phyloP scores from a whole-genome alignment of 352 stramenopile species.

The Globisporangium okanoganense region DNA sequence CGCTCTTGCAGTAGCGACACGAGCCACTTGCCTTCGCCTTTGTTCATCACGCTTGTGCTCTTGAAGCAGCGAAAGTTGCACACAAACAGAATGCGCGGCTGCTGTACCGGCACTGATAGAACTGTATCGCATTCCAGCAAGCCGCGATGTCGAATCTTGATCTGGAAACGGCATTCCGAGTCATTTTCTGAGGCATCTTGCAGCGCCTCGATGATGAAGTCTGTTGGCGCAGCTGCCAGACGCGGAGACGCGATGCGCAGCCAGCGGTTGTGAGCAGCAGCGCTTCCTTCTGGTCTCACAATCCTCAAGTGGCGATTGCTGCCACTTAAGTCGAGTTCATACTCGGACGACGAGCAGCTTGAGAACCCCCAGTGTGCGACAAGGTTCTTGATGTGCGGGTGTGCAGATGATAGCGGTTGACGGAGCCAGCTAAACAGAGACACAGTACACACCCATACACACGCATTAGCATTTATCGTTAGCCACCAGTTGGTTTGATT shows the following conservation, averaged over 20 bases:
- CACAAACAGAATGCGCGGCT: conserved; percentile 21
- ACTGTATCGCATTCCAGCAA: neutral
- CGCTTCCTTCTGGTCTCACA: neutral
- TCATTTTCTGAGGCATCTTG: conserved; percentile 3
- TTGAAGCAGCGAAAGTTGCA: conserved; percentile 30
- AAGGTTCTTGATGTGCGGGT: neutral
- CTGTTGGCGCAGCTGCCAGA: neutral
- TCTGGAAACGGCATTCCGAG: conserved; percentile 10
- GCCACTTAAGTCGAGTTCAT: conserved; percentile 19
- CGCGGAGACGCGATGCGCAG: conserved; percentile 3
- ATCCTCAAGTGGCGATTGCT: conserved; percentile 8
- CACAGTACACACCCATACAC: neutral
- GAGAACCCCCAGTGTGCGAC: conserved; percentile 14
- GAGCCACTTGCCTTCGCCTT: conserved; percentile 14
- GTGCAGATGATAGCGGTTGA: neutral
- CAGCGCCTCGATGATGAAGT: conserved; percentile 12
- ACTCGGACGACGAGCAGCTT: conserved; percentile 7
- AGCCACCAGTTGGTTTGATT: neutral
- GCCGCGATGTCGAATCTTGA: conserved; percentile 9
- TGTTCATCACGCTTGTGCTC: conserved; percentile 20
- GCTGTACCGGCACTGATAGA: neutral
- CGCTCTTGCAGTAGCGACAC: conserved; percentile 16
- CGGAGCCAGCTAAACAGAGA: conserved; percentile 2
- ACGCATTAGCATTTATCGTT: neutral
- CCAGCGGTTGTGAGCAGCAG: neutral